Percentiles rank a stretch among this genome's conserved stretches.
Conservation (phyloP, 257 asterid genomes). For the Forsythia suspensa region DNA sequence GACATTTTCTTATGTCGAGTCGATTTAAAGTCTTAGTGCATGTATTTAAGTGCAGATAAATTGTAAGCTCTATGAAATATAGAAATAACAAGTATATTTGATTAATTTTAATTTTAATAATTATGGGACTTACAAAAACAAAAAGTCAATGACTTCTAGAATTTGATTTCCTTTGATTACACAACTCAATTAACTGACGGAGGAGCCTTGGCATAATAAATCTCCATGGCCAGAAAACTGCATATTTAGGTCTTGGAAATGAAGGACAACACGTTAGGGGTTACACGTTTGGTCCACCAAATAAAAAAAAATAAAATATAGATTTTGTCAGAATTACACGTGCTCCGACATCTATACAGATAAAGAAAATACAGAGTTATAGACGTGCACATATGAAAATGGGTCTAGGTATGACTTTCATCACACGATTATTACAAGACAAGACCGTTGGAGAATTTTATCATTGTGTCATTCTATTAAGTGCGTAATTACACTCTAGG, state of each 20-base stretch:
- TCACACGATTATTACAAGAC: background rate
- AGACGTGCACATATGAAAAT: constrained; percentile 11
- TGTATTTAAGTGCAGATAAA: too few species aligned
- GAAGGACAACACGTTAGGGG: background rate
- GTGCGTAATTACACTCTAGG: too few species aligned
- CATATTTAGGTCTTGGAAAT: background rate
- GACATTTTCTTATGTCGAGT: too few species aligned
- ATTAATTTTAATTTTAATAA: too few species aligned
- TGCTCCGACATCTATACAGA: constrained; percentile 18
- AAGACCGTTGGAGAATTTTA: background rate
- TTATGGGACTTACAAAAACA: too few species aligned
- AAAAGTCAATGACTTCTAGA: background rate
- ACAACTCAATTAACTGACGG: background rate
- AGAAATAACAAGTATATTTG: too few species aligned
- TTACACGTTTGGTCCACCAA: constrained; percentile 3
- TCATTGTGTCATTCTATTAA: background rate
- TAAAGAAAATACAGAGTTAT: background rate
- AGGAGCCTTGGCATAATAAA: background rate
- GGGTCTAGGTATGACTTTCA: constrained; percentile 18
- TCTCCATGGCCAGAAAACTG: background rate
- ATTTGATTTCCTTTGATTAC: background rate
- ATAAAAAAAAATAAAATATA: background rate
- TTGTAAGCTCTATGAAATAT: too few species aligned
- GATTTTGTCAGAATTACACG: constrained; percentile 31
- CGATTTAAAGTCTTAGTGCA: too few species aligned